Evolutionary conservation across 352 stramenopile genomes (phyloP).

Genomic region (Phytophthora aleatoria): DNA sequence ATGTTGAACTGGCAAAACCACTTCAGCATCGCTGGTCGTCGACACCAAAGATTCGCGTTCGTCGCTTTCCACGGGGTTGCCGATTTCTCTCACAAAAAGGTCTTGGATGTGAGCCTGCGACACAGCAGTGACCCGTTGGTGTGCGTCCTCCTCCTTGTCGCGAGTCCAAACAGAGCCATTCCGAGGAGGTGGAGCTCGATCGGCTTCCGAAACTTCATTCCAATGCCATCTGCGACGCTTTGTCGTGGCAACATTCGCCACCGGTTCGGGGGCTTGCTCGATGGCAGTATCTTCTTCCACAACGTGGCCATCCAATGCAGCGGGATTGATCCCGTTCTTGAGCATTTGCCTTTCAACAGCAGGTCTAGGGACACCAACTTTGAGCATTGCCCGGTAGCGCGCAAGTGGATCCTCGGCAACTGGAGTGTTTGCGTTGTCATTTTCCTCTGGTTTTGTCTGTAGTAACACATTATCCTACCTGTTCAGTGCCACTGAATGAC

Average conservation of each 20-base stretch:
- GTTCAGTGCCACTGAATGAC: background rate
- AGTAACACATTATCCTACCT: background rate
- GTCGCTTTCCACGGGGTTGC: background rate
- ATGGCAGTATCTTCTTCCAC: background rate
- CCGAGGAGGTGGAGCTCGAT: conserved; percentile 17
- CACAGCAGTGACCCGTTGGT: conserved; percentile 11
- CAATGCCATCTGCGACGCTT: conserved; percentile 33
- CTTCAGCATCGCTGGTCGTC: background rate
- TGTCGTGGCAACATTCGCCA: background rate
- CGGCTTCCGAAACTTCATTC: conserved; percentile 15
- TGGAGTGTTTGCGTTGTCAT: background rate
- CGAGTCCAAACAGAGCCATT: conserved; percentile 27
- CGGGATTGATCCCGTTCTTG: conserved; percentile 26
- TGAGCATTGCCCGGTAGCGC: conserved; percentile 31
- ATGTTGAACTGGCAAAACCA: background rate
- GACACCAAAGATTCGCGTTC: conserved; percentile 8
- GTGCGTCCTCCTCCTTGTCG: conserved; percentile 11
- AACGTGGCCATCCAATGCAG: conserved; percentile 14
- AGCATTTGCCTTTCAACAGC: conserved; percentile 32
- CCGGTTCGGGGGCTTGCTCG: background rate
- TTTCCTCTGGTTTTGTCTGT: background rate
- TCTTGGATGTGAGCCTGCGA: conserved; percentile 16
- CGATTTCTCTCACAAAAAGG: conserved; percentile 18
- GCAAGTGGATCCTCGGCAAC: conserved; percentile 12
- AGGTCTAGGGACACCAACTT: conserved; percentile 30